These are phyloP conservation scores for Colletotrichum musae DNA, from an alignment of 2,329 filamentous ascomycete species.

Conservation along the genomic window DNA sequence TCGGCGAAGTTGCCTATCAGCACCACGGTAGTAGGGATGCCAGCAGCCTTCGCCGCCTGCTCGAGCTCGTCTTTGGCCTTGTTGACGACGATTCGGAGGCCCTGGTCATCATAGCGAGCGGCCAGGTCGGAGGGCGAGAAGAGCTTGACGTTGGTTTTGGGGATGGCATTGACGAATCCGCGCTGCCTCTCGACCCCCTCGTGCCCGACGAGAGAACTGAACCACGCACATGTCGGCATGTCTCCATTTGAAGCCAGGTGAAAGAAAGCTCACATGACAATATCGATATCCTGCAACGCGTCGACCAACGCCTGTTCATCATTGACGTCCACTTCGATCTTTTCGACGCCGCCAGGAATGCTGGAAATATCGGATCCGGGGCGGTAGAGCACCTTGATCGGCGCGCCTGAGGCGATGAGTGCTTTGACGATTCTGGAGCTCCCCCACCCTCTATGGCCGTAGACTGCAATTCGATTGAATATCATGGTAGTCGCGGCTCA, in stretches of 20 bases:
- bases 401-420: constrained; percentile 45
- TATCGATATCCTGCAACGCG: constrained; percentile 29
- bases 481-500: constrained; percentile 33
- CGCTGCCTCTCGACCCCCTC: constrained; percentile 45
- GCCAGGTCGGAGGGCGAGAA: constrained; percentile 49
- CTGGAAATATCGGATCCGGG: constrained; percentile 46
- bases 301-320: constrained; percentile 16
- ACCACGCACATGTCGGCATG: neutral
- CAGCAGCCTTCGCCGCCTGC: constrained; percentile 43
- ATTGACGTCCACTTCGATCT: constrained; percentile 26
- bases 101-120: constrained; percentile 45
- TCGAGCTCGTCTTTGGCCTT: constrained; percentile 46
- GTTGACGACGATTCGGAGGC: constrained; percentile 42
- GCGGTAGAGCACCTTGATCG: constrained; percentile 46
- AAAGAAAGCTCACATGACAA: constrained; percentile 14
- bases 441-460: constrained; percentile 48
- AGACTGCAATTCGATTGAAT: constrained; percentile 48
- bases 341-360: no score
- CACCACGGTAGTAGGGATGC: constrained; percentile 44
- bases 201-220: constrained; percentile 43
- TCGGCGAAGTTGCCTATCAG: constrained; percentile 47
- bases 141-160: constrained; percentile 46
- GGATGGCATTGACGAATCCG: constrained; percentile 47
- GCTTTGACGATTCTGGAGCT: constrained; percentile 46
- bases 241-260: no score